These are phyloP conservation scores for Carpinus fangiana DNA, from an alignment of 306 rosid species.

Conservation along the genomic window DNA sequence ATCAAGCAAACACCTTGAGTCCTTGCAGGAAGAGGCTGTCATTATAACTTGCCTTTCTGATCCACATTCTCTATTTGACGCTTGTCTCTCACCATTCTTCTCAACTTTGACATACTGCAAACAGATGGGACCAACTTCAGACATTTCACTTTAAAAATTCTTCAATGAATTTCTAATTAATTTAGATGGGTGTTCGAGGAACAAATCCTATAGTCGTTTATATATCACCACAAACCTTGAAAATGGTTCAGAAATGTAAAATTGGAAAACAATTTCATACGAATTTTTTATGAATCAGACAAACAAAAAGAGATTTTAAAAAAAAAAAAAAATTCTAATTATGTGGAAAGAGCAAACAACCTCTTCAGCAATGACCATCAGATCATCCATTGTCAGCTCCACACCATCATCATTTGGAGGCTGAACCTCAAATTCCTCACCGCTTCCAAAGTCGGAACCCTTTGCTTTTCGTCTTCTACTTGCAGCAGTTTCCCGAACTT, in stretches of 20 bases:
- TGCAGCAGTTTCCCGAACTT: constrained; percentile 26
- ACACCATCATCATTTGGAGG: constrained; percentile 41
- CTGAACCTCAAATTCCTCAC: constrained; percentile 34
- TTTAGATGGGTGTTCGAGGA: constrained; percentile 2
- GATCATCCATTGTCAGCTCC: constrained; percentile 70
- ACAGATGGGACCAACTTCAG: constrained; percentile 10
- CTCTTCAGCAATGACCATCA: constrained; percentile 73
- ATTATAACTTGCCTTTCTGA: constrained; percentile 24
- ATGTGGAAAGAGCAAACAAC: constrained; percentile 41
- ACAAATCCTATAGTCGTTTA: neutral
- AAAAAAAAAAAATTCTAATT: too few species aligned
- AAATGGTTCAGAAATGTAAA: constrained; percentile 2
- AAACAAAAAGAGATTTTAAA: neutral
- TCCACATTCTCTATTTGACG: constrained; percentile 30
- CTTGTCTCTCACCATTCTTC: constrained; percentile 31
- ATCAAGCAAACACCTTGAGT: constrained; percentile 33
- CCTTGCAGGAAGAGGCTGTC: constrained; percentile 21
- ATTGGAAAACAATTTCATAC: constrained; percentile 13
- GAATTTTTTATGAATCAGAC: constrained; percentile 18
- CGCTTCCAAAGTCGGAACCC: constrained; percentile 25
- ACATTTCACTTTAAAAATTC: neutral
- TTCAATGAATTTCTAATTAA: neutral
- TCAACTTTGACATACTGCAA: constrained; percentile 64
- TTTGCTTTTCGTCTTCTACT: constrained; percentile 31
- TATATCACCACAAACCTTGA: neutral